Evolutionary conservation across 225 moss, liverwort and hornwort genomes (phyloP).

Genomic region (Lunularia cruciata): DNA sequence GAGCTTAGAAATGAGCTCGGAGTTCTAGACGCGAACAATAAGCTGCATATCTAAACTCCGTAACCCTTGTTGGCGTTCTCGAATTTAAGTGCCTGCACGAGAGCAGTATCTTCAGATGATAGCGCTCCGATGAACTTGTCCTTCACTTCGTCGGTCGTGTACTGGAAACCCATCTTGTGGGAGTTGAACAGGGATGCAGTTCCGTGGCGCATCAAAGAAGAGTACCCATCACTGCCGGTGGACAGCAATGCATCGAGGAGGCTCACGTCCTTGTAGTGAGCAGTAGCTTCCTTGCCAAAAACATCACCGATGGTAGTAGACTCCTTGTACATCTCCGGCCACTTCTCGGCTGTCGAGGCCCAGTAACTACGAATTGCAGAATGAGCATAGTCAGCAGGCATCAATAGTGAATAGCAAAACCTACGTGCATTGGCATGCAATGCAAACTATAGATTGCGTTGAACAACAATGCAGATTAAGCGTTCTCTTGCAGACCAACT

Average conservation of each 20-base stretch:
- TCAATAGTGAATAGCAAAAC: background rate
- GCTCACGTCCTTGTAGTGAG: slow-evolving; percentile 22
- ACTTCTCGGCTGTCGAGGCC: slow-evolving; percentile 21
- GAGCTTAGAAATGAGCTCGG: background rate
- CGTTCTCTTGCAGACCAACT: too few species aligned
- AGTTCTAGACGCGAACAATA: background rate
- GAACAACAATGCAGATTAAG: too few species aligned
- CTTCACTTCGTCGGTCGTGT: slow-evolving; percentile 49
- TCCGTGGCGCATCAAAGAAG: slow-evolving; percentile 51
- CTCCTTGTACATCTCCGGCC: slow-evolving; percentile 12
- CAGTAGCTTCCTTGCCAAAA: slow-evolving; percentile 1
- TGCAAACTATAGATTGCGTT: too few species aligned
- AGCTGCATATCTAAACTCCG: background rate
- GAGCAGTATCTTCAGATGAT: slow-evolving; percentile 49
- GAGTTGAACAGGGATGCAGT: slow-evolving; percentile 60
- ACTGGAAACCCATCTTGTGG: slow-evolving; percentile 34
- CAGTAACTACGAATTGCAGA: slow-evolving; percentile 19
- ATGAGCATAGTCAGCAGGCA: background rate
- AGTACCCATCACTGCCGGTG: slow-evolving; percentile 47
- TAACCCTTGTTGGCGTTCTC: slow-evolving; percentile 55
- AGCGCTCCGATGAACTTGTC: slow-evolving; percentile 46
- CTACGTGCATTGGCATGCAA: too few species aligned
- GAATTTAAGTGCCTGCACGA: slow-evolving; percentile 46
- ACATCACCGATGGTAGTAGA: slow-evolving; percentile 4
- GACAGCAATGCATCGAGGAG: slow-evolving; percentile 49